A percentile compares a stretch with the other conserved stretches of the same genome.
Conservation (phyloP, 163 green algal genomes). For the Trebouxia gelatinosa region DNA sequence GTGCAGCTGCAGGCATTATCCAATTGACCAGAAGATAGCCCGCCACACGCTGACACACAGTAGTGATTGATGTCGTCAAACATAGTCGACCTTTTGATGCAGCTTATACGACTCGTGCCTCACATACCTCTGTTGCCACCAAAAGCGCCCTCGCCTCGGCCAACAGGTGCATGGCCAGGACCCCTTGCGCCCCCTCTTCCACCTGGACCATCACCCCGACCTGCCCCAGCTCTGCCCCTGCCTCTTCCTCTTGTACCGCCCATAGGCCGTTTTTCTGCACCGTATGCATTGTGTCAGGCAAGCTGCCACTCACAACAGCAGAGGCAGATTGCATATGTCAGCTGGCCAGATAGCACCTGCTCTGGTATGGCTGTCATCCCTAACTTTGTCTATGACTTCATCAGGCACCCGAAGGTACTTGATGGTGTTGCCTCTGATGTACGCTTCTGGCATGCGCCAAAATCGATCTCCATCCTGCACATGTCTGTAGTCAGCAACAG, state of each 20-base stretch:
- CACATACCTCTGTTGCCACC: constrained; percentile 8
- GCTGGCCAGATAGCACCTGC: constrained; percentile 45
- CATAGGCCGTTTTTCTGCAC: constrained; percentile 25
- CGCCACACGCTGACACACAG: no score
- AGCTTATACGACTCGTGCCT: no score
- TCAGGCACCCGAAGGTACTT: constrained; percentile 98
- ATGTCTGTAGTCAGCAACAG: no score
- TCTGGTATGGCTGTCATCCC: constrained; percentile 74
- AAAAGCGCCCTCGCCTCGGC: constrained; percentile 8
- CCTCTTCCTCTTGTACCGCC: constrained; percentile 14
- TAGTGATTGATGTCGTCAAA: no score
- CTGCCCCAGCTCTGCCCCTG: background rate
- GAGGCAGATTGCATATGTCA: background rate
- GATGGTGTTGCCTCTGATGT: constrained; percentile 97
- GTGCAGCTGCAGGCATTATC: no score
- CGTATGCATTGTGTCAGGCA: no score
- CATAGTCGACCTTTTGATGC: no score
- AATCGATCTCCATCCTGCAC: constrained; percentile 94
- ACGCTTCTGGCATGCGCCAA: constrained; percentile 92
- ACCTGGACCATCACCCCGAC: constrained; percentile 14
- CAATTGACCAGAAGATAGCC: no score
- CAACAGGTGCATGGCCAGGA: constrained; percentile 7
- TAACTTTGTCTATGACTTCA: constrained; percentile 92
- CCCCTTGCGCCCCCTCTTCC: constrained; percentile 23
- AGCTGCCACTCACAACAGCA: no score